Conservation (phyloP, 371 early-diverging fungal species). For the Mortierella sp. region DNA sequence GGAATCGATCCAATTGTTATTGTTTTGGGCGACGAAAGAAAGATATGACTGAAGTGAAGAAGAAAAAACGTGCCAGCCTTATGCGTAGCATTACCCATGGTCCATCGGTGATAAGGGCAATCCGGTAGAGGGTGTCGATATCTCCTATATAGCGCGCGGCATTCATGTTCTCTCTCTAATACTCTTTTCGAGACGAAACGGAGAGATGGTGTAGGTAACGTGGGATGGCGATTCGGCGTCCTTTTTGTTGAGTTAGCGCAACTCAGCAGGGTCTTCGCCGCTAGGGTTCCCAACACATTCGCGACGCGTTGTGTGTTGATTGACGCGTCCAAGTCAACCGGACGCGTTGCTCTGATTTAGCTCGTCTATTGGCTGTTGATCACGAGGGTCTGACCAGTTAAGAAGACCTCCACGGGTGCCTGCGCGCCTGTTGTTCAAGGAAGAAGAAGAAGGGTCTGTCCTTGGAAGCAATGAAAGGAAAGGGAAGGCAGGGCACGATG, state of each 20-base stretch:
- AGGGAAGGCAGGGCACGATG: neutral
- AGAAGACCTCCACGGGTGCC: neutral
- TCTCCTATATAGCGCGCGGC: neutral
- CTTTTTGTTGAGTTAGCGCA: neutral
- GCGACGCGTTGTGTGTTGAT: neutral
- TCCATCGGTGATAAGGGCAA: constrained; percentile 40
- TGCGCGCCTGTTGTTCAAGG: neutral
- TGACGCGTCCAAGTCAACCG: neutral
- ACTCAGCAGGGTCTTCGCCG: neutral
- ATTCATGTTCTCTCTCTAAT: constrained; percentile 1
- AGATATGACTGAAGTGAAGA: neutral
- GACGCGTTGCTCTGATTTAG: neutral
- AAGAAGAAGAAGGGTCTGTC: neutral
- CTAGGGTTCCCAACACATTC: neutral
- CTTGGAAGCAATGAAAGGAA: neutral
- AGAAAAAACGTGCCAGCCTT: too few species aligned
- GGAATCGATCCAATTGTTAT: neutral
- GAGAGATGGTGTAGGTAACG: neutral
- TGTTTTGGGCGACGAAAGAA: neutral
- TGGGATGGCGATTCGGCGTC: neutral
- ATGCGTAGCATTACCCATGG: constrained; percentile 30
- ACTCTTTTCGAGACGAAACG: neutral
- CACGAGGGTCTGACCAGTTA: neutral
- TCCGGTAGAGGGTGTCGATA: constrained; percentile 38
- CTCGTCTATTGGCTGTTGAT: neutral